Evolutionary conservation across 805 yeast genomes (phyloP).

Genomic region (Starmera amethionina): DNA sequence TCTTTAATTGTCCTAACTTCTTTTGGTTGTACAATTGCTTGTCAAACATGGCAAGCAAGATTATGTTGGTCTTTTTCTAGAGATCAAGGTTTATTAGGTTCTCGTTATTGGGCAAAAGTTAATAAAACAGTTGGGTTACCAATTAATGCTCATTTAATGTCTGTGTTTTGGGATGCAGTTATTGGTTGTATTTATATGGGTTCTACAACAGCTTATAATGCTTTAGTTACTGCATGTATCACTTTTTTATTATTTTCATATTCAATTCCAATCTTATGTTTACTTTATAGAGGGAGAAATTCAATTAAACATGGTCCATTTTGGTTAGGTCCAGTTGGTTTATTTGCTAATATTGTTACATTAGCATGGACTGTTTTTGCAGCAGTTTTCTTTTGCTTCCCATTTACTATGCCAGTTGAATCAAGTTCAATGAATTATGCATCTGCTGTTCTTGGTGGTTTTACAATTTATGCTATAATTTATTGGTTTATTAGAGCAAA

Average conservation of each 20-base stretch:
- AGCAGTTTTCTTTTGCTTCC: conserved; percentile 53
- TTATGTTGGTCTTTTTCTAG: conserved; percentile 61
- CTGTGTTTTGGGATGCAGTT: conserved; percentile 40
- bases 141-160: conserved; percentile 46
- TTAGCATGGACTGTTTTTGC: conserved; percentile 51
- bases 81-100: conserved; percentile 52
- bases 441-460: conserved; percentile 43
- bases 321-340: conserved; percentile 52
- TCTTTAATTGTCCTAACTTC: conserved; percentile 42
- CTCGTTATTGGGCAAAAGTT: conserved; percentile 39
- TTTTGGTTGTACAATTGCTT: conserved; percentile 47
- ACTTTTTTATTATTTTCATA: conserved; percentile 50
- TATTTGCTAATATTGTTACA: conserved; percentile 38
- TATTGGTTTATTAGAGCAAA: conserved; percentile 42
- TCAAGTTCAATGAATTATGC: conserved; percentile 61
- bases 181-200: conserved; percentile 57
- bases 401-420: conserved; percentile 51
- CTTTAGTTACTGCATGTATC: conserved; percentile 53
- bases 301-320: conserved; percentile 54
- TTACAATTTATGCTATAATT: conserved; percentile 29
- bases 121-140: conserved; percentile 43
- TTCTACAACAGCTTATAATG: conserved; percentile 57
- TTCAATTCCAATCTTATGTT: conserved; percentile 41
- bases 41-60: conserved; percentile 62
- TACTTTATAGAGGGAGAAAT: conserved; percentile 38